Evolutionary conservation across 192 early-diverging fungal genomes (phyloP), one percentile per base, ranked within the genome.

Genomic region (Thoreauomyces humboldtii): DNA sequence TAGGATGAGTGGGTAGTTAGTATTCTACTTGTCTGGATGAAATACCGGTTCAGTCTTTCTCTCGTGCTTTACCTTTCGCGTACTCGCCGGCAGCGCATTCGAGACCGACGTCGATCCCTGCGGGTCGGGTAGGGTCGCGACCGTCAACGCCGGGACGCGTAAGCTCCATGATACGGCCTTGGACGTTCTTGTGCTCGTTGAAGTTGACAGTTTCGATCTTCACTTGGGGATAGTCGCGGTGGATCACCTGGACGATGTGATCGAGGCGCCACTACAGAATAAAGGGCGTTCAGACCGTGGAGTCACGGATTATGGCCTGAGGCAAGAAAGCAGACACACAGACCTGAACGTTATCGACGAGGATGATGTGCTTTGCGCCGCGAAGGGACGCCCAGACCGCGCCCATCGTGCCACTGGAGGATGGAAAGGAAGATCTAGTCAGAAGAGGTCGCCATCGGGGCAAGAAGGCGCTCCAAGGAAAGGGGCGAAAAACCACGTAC

Each of bases 31-130:
- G n/a, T n/a, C n/a, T n/a, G n/a, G n/a, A n/a, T n/a, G n/a, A n/a
- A n/a, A n/a, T n/a, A n/a, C n/a, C n/a, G n/a, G n/a, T n/a, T n/a
- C n/a, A n/a, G n/a, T n/a, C n/a, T n/a, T n/a, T n/a, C n/a, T n/a
- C n/a, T n/a, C n/a, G n/a, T n/a, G n/a, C n/a, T n/a, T n/a, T n/a
- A n/a, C n/a, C 25, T 63, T 74, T 80, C 12, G 77, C 68, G 52
- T 79, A 83, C 9, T 77, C 67, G n/a, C 73, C 76, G 29, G 73
- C 81, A 0, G 71, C 80, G 25, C 68, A 63, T 35, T 84, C 77
- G 61, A 84, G 74, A 5, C 68, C 33, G 22, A 67, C 64, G 31
- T 84, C 80, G 33, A 79, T 36, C 19, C 82, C 82, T 15, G 22
- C 52, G 2, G 77, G 77, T 7, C 50, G 50, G 15, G 50, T 52